Evolutionary conservation across 495 filamentous ascomycete species (phyloP).

Genomic region (Copromyces sp.): DNA sequence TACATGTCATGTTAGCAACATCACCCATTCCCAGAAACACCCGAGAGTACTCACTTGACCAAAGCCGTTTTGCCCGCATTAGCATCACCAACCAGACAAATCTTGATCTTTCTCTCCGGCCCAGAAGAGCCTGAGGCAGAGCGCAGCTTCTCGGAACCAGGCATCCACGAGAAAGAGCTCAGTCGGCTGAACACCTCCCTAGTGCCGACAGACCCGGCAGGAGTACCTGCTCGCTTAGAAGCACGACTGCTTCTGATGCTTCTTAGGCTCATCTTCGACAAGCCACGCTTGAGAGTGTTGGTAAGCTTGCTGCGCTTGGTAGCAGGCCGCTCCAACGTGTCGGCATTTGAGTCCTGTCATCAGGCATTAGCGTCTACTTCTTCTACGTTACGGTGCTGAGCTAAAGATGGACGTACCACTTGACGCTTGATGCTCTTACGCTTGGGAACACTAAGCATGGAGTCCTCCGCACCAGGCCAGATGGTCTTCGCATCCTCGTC

Average conservation of each 20-base stretch:
- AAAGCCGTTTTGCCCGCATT: conserved; percentile 17
- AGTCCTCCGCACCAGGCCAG: not conserved
- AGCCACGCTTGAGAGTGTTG: conserved; percentile 1
- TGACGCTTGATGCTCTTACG: not conserved
- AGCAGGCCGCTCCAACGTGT: not conserved
- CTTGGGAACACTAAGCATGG: not conserved
- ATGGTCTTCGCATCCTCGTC: not conserved
- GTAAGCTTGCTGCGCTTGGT: conserved; percentile 9
- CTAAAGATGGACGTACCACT: not conserved
- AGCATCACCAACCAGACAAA: conserved; percentile 14
- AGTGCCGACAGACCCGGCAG: not conserved
- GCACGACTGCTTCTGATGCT: not conserved
- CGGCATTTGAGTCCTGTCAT: not conserved
- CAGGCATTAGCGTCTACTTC: not conserved
- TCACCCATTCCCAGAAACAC: not conserved
- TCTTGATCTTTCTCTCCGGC: conserved; percentile 8
- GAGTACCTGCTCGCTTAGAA: not conserved
- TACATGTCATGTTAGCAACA: not conserved
- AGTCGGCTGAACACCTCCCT: conserved; percentile 4
- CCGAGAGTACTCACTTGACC: conserved; percentile 1
- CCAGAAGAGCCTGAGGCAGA: not conserved
- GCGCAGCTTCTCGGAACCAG: not conserved
- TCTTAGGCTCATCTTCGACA: not conserved
- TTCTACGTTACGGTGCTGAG: not conserved
- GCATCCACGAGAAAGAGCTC: not conserved